Evolutionary conservation across 306 rosid genomes (phyloP), one percentile per base, ranked within the genome.

Genomic region (Lablab purpureus): DNA sequence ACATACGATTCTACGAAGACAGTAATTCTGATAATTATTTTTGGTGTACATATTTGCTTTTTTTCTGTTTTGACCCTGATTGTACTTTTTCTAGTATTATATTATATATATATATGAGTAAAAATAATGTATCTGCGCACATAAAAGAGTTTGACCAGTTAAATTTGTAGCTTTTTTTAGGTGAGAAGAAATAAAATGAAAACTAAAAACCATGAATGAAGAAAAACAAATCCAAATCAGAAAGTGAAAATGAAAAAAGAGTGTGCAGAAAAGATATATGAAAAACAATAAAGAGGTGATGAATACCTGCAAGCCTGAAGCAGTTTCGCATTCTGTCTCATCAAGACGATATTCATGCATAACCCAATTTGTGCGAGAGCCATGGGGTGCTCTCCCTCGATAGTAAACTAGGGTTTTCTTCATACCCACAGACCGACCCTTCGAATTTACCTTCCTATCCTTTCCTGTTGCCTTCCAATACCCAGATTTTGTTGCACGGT

Each of bases 401-500:
- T 94, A 94, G 64, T 92, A 94, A 85, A 94, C 98, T 74, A 94
- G 88, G 83, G 98, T 94, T 90, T 94, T 94, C 87, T 94, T 94
- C 97, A 79, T 91, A 1, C 98, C 98, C 15, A 94, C 97, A 0
- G 93, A 80, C 0, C 92, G 81, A 7, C 83, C n/a, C 59, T 86
- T 91, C 0, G 97, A 94, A 45, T 90, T 90, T 46, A 94, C 97
- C 51, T 92, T 94, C 17, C 98, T 64, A 68, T 94, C 97, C 70
- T 94, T 94, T 10, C 98, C 98, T 0, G 98, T 94, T 0, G 98
- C 98, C 81, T 94, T 94, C 98, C 98, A 94, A 46, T 94, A 94
- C 34, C 98, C 98, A 1, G 89, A 90, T 80, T 91, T 94, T 0
- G 98, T 94, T 43, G 98, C 98, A 3, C 98, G 87, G 30, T 94